Percentiles rank a stretch among this genome's conserved stretches.
Conservation (phyloP, 2,329 filamentous ascomycete species). For the Trichoderma oligosporum region DNA sequence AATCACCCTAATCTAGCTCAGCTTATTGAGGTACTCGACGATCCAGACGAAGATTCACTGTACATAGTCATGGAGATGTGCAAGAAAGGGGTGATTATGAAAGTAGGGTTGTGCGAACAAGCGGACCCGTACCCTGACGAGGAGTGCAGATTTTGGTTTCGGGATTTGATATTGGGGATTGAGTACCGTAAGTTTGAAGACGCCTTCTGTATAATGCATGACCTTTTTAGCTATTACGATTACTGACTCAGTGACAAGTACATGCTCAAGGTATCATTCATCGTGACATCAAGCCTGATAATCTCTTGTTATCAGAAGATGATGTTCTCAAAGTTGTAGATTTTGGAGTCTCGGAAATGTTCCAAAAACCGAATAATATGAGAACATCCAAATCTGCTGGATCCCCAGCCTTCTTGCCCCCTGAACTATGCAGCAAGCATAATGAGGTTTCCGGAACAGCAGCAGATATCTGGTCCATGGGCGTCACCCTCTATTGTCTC, state of each 20-base stretch:
- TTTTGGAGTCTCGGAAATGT: constrained; percentile 99
- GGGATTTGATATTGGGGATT: constrained; percentile 89
- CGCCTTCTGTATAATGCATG: too few species aligned
- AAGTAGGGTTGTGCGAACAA: constrained; percentile 79
- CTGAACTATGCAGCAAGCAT: constrained; percentile 85
- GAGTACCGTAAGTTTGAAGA: constrained; percentile 68
- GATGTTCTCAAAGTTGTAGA: constrained; percentile 96
- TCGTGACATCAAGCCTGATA: constrained; percentile 96
- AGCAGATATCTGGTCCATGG: constrained; percentile 98
- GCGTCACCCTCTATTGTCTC: constrained; percentile 88
- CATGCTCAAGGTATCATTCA: constrained; percentile 94
- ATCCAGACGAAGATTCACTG: constrained; percentile 89
- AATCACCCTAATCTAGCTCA: constrained; percentile 92
- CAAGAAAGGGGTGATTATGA: constrained; percentile 96
- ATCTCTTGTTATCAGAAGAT: constrained; percentile 82
- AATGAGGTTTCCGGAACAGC: constrained; percentile 84
- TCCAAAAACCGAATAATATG: constrained; percentile 82
- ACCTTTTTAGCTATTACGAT: too few species aligned
- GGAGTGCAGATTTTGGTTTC: constrained; percentile 84
- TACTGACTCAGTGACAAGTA: constrained; percentile 47
- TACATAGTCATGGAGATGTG: constrained; percentile 99
- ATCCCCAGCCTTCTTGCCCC: constrained; percentile 89
- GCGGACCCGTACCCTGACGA: constrained; percentile 81
- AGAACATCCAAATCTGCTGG: constrained; percentile 88
- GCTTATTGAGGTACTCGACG: constrained; percentile 90